phyloP scores from a whole-genome alignment of 441 rosid genomes.

The Rhodomyrtus psidioides region DNA sequence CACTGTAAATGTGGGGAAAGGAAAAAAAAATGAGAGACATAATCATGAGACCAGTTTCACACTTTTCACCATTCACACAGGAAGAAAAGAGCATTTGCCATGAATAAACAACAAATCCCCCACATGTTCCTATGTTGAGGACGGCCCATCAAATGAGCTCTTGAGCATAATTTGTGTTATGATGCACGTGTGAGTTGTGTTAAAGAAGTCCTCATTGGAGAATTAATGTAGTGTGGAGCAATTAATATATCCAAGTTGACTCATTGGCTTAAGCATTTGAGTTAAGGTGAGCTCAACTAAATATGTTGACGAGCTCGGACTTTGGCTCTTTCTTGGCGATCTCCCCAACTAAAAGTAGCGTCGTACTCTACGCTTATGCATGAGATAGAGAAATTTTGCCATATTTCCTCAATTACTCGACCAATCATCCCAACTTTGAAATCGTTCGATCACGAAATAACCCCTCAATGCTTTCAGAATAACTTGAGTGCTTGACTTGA shows the following conservation, averaged over 20 bases:
- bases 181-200: too few species aligned
- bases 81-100: not conserved
- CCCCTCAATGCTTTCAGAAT: not conserved
- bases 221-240: too few species aligned
- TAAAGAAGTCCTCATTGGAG: too few species aligned
- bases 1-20: constrained; percentile 46
- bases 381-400: not conserved
- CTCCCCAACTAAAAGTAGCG: too few species aligned
- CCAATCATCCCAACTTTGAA: not conserved
- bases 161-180: not conserved
- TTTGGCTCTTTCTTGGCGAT: too few species aligned
- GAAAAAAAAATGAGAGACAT: not conserved
- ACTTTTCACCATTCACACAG: not conserved
- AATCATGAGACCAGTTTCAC: not conserved
- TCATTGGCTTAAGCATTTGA: too few species aligned
- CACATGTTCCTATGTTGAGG: not conserved
- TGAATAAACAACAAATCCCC: not conserved
- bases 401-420: not conserved
- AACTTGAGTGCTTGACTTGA: not conserved
- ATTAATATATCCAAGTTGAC: too few species aligned
- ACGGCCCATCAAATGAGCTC: not conserved
- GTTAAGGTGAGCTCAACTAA: too few species aligned
- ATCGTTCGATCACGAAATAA: not conserved
- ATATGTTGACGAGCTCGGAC: too few species aligned
- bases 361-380: too few species aligned